Base-by-base conservation (phyloP, 139 green algal species). In the Tetradesmus lagerheimii region DNA sequence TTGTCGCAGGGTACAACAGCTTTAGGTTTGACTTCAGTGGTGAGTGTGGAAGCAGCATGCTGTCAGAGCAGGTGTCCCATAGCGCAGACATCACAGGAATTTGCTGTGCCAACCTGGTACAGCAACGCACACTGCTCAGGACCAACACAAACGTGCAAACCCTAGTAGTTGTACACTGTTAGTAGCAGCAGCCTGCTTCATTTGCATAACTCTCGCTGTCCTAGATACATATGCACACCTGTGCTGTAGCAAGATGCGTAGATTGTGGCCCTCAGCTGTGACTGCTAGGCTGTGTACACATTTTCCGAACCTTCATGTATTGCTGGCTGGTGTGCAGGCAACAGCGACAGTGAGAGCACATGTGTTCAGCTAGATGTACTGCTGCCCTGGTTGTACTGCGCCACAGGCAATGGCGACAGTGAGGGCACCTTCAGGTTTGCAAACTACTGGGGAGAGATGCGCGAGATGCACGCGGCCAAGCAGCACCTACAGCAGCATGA, bases 391-490 rank as follows among this genome's bases (percentile, higher is more conserved):
- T 1, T 71, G 57, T 31, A 25, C 57, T 31, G n/a, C n/a, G n/a
- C n/a, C 8, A 4, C 20, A 37, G 90, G 89, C 35, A 93, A 94
- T 87, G 94, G 94, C 0, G 94, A 94, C 1, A 92, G 86, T 50
- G 84, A 93, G 45, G 95, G 95, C 18, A 47, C 67, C 0, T 97
- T 97, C 83, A 75, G 90, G 27, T 95, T 96, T 90, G 93, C 81
- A 25, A 93, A 93, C 85, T 97, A 96, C 80, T 27, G 31, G n/a
- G 43, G 84, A 37, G 95, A 96, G 89, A 93, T 95, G 37, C 62
- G 78, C 35, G 87, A 93, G 75, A 90, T 89, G 12, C n/a, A 64
- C 2, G 31, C 50, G 18, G 47, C 67, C 41, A 67, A 83, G 50
- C 74, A 80, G 71, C 76, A 45, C 47, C 34, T 91, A 50, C 53